Evolutionary conservation across 768 basidiomycete genomes (phyloP), one percentile per base, ranked within the genome.

Genomic region (Suillus subaureus): DNA sequence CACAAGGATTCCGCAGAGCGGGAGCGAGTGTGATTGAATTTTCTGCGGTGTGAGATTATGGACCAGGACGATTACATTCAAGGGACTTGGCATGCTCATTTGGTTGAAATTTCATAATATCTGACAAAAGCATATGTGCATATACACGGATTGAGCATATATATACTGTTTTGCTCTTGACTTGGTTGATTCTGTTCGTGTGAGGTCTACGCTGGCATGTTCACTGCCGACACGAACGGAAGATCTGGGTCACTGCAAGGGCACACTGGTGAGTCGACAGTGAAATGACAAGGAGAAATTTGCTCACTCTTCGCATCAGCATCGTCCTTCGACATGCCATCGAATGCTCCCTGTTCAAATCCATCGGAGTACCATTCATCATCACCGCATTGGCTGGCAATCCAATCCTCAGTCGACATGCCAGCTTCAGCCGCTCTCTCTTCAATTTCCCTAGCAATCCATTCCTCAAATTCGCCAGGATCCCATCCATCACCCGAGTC

Each of bases 1-100:
- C 21, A 8, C 35, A 26, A 28, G 56, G 54, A 52, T 18, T 35
- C 2, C 13, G 15, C 61, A 61, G 57, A 78, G 70, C 43, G 72
- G 68, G 23, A 73, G 75, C 52, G 77, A 77, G 6, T 68, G 74
- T 28, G 67, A 57, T 28, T 74, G 65, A 58, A 12, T 37, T 63
- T 18, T 11, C n/a, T n/a, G 21, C 2, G 5, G 15, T 9, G 6
- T 37, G 33, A 8, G 21, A 13, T 26, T 40, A 28, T 21, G 11
- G 16, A 21, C 18, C 11, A 5, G 40, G 40, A 11, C 26, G 11
- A 4, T 21, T 26, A 6, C 2, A 31, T 33, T 33, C 6, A n/a
- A 33, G 6, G 52, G 33, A 55, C 33, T 55, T 13, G 1, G 52
- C 54, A 55, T 55, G 5, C 33, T 55, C 54, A 13, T 35, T 35